Base-by-base conservation (phyloP, 2,329 filamentous ascomycete species). In the Fusarium sp. region DNA sequence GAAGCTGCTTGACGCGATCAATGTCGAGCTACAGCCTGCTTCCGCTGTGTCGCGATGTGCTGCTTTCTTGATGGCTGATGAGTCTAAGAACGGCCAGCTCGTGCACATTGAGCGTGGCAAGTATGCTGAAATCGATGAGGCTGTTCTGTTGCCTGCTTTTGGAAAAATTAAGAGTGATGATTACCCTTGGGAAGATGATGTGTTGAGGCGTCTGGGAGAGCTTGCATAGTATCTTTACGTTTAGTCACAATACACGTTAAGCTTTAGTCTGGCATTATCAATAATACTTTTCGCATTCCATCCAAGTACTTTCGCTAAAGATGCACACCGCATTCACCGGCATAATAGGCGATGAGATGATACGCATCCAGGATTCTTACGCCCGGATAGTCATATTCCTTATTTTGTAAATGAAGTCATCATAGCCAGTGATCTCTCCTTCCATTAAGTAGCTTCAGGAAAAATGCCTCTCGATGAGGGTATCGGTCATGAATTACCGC, bases 121-220 rank as follows among this genome's bases (percentile, higher is more conserved):
- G 53, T 86, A 82, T 70, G 80, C 77, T 59, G 87, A 89, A 73
- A 80, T 88, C 16, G 87, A 89, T 57, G 82, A 86, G 61, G 72
- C 78, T 4, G 58, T 82, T 2, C 54, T 82, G 10, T 67, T 76
- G 6, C 80, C 80, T 3, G 73, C 77, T 0, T 81, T 72, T 16
- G 70, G 76, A 13, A 62, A 64, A 6, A 75, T 82, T 30, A 74
- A 69, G 34, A 76, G 79, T 0, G 69, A 71, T 4, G 75, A 77
- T 26, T 77, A 78, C 9, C 74, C 73, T 6, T 61, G 45, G 6
- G 80, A 82, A 55, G 80, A 82, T 38, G 76, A 81, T 28, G 74
- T 80, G 11, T 59, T 81, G 49, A 63, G 55, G 12, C 72, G 74
- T 9, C 44, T 71, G 15, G 16, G 38, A 3, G 49, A 62, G n/a